Evolutionary conservation across 768 basidiomycete genomes (phyloP), one percentile per base, ranked within the genome.

Genomic region (Lentinula detonsa): DNA sequence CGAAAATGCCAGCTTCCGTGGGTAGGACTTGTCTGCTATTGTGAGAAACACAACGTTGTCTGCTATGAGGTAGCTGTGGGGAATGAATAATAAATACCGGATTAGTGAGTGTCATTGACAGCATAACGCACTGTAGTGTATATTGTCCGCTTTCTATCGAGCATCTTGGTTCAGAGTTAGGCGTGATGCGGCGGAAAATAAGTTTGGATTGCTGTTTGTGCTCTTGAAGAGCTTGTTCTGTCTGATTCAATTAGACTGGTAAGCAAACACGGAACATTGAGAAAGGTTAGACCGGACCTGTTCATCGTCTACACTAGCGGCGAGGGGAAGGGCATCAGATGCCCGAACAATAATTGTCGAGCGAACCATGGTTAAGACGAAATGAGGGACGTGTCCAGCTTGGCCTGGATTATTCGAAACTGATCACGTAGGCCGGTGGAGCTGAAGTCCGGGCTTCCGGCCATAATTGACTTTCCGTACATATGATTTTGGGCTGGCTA

Each of bases 191-290:
- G 62, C 95, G 84, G 72, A 98, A 98, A 68, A 99, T 89, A 67
- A 99, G 83, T 73, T 99, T 99, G 35, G 95, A 86, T 72, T 99
- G 96, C 67, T 98, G 96, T 72, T 99, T 99, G 80, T 98, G 94
- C 75, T 98, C 97, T 70, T 95, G 93, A 43, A 99, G 78, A 60
- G 88, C 82, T 70, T 91, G 89, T 74, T 98, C 95, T 65, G 93
- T 97, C 96, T 98, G 65, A 69, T 61, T 28, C 21, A 60, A 40
- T 49, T 46, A 46, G 57, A 53, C 56, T 31, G 33, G 40, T 59
- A 40, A 60, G 57, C 23, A 34, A 28, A n/a, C 23, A 1, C 10
- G 48, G 48, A 28, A 61, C 42, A 23, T 8, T 13, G 4, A 18
- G 21, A 35, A 69, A 35, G 11, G 40, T 18, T 10, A 51, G 50